phyloP scores from a whole-genome alignment of 768 basidiomycete genomes.

The Cyathus striatus region DNA sequence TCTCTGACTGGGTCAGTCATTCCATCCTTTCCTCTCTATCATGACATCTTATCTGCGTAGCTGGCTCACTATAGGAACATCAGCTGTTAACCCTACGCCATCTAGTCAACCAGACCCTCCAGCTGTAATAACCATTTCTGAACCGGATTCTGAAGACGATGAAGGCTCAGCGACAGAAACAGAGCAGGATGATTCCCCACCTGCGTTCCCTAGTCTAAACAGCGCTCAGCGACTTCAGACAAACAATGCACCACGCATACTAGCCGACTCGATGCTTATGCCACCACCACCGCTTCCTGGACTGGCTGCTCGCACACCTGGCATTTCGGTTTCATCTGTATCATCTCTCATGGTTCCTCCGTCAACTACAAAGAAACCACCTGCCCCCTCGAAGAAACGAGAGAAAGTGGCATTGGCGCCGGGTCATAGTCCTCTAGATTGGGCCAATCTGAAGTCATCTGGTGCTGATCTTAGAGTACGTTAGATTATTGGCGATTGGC shows the following conservation, averaged over 20 bases:
- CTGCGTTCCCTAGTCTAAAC: constrained; percentile 66
- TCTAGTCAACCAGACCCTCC: constrained; percentile 16
- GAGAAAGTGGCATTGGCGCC: constrained; percentile 87
- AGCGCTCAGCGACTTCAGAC: constrained; percentile 63
- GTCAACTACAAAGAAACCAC: constrained; percentile 57
- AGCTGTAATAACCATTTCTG: constrained; percentile 29
- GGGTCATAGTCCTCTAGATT: constrained; percentile 89
- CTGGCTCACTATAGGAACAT: constrained; percentile 44
- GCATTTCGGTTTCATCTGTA: constrained; percentile 23
- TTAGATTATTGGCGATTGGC: constrained; percentile 4
- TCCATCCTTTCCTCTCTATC: no score
- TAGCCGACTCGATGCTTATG: constrained; percentile 48
- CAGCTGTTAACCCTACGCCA: constrained; percentile 12
- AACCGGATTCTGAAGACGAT: constrained; percentile 32
- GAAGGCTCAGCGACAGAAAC: constrained; percentile 30
- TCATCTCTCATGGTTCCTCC: constrained; percentile 53
- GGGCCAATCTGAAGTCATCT: constrained; percentile 83
- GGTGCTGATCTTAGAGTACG: constrained; percentile 75
- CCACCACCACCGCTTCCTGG: constrained; percentile 45
- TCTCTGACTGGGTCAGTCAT: no score
- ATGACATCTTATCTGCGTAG: constrained; percentile 60
- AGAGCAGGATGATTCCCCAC: constrained; percentile 54
- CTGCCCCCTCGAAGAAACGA: constrained; percentile 49
- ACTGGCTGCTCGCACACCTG: constrained; percentile 33
- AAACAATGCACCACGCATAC: constrained; percentile 24